Base-by-base conservation (phyloP, 169 alveolate genomes). In the Cryptosporidium canis region DNA sequence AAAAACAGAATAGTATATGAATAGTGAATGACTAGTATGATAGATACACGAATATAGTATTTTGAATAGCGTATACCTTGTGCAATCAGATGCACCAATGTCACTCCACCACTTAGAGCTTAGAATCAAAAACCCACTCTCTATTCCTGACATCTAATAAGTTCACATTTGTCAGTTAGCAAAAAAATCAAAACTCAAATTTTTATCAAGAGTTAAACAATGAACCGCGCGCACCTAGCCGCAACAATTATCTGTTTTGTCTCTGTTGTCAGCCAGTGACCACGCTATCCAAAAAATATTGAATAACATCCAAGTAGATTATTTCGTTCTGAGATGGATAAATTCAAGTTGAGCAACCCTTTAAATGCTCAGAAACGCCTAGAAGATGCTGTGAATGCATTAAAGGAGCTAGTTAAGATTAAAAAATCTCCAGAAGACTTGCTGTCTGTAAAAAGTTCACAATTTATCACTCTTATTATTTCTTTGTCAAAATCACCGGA, bases 231-330 rank as follows among this genome's bases (percentile, higher is more conserved):
- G 27, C 64, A 70, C 14, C 27, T 51, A 33, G 67, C 84, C 67
- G 84, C 84, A 48, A 55, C 29, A n/a, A 24, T 4, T 12, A 31
- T 70, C 84, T 70, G 84, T 51, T 70, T 70, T 70, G 84, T 70
- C 84, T 70, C 84, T 48, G 53, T 70, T 55, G 84, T 70, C 84
- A 70, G 39, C 39, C 24, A 0, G 21, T 67, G 83, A 67, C 63
- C 8, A 39, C 3, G 45, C 24, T 51, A 51, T 51, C 63, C 63
- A 21, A 8, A 51, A 41, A 51, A 18, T 18, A 18, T 51, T 21
- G 9, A 18, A 21, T 51, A 21, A 21, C 35, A 51, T 21, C 24
- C 63, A 51, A 51, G n/a, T 27, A 8, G 68, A 61, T 35, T 61
- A 24, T 61, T 43, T 67, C 12, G 18, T 18, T 67, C n/a, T 43